Conservation (phyloP, 306 rosid genomes). For the Elaeagnus macrophylla region DNA sequence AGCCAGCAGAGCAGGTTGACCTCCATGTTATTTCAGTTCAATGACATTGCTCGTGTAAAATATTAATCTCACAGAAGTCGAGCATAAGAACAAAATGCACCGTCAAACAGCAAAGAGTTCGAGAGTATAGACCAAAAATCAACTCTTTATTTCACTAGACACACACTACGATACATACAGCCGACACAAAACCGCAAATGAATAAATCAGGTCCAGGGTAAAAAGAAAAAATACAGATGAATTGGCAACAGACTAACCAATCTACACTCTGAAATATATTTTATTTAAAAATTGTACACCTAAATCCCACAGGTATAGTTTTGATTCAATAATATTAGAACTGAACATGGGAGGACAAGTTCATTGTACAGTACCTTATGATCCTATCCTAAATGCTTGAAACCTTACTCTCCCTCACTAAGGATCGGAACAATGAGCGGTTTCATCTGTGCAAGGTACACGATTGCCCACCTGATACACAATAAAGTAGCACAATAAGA, state of each 20-base stretch:
- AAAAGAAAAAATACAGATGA: conserved; percentile 6
- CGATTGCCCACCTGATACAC: conserved; percentile 87
- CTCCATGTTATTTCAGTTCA: too few relatives aligned
- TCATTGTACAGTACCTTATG: not conserved
- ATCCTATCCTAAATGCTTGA: not conserved
- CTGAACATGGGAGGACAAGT: not conserved
- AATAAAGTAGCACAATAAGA: conserved; percentile 2
- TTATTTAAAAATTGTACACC: conserved; percentile 19
- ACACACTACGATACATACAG: conserved; percentile 1
- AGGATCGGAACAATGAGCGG: conserved; percentile 94
- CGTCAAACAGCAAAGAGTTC: too few relatives aligned
- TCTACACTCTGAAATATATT: conserved; percentile 1
- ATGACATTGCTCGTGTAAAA: too few relatives aligned
- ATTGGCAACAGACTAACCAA: not conserved
- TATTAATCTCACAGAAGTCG: too few relatives aligned
- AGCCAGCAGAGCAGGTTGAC: too few relatives aligned
- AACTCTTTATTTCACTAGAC: conserved; percentile 9
- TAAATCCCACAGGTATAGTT: conserved; percentile 14
- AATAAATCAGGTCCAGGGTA: conserved; percentile 8
- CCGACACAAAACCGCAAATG: not conserved
- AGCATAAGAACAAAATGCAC: too few relatives aligned
- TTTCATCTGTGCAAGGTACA: conserved; percentile 94
- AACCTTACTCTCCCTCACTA: conserved; percentile 56
- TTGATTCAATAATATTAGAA: conserved; percentile 5
- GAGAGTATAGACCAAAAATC: not conserved